These are phyloP conservation scores for Polygonum aviculare DNA, from an alignment of 148 eudicot species.

Conservation along the genomic window DNA sequence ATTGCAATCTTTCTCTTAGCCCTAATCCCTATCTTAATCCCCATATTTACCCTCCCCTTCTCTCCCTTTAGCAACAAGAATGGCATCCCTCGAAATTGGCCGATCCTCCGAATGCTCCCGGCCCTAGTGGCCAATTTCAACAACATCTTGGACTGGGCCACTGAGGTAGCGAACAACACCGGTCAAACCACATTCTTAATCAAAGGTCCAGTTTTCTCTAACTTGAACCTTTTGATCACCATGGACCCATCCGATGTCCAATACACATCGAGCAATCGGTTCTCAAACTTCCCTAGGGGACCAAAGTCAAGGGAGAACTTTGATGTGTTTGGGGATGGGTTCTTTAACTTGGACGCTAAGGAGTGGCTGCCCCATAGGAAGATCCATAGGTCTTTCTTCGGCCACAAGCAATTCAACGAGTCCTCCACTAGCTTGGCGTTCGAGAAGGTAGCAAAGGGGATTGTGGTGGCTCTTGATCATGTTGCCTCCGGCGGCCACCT, in stretches of 20 bases:
- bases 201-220: conserved; percentile 20
- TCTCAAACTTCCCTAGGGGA: conserved; percentile 25
- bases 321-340: conserved; percentile 32
- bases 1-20: neutral
- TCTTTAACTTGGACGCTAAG: conserved; percentile 20
- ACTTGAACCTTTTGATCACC: conserved; percentile 21
- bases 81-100: conserved; percentile 29
- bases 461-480: conserved; percentile 15
- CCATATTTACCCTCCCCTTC: conserved; percentile 5
- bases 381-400: conserved; percentile 16
- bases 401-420: conserved; percentile 8
- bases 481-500: neutral
- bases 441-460: conserved; percentile 14
- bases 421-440: neutral
- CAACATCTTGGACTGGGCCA: neutral
- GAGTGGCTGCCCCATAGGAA: conserved; percentile 27
- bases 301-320: conserved; percentile 18
- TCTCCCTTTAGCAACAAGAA: conserved; percentile 13
- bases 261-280: conserved; percentile 11
- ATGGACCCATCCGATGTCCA: conserved; percentile 32
- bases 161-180: neutral
- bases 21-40: neutral
- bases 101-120: neutral
- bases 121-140: neutral
- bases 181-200: conserved; percentile 5